Conservation (phyloP, 176 grass and related monocot genomes). For the Ensete glaucum region DNA sequence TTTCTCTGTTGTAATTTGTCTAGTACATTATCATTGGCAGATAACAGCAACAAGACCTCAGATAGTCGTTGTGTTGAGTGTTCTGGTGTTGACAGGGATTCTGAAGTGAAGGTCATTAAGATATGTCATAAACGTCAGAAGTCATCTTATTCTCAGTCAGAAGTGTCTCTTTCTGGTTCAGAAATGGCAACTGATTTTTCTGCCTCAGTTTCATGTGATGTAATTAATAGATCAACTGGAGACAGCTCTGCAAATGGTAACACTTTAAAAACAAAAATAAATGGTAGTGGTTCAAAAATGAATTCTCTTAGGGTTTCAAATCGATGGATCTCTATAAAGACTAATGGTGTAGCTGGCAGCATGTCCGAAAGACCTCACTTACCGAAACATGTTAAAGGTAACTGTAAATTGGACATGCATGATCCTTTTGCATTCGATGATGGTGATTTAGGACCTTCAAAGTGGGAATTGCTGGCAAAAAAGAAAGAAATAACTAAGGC, state of each 20-base stretch:
- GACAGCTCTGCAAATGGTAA: slow-evolving; percentile 34
- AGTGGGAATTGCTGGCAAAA: slow-evolving; percentile 55
- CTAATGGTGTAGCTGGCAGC: slow-evolving; percentile 32
- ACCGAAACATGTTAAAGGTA: slow-evolving; percentile 35
- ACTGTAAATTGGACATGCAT: slow-evolving; percentile 33
- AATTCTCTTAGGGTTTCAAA: slow-evolving; percentile 42
- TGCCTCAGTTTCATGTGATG: slow-evolving; percentile 43
- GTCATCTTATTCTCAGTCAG: slow-evolving; percentile 36
- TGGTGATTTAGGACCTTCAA: slow-evolving; percentile 51
- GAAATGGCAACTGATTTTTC: slow-evolving; percentile 25
- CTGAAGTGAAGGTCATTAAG: slow-evolving; percentile 23
- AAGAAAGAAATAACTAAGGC: slow-evolving; percentile 39
- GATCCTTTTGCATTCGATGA: slow-evolving; percentile 97
- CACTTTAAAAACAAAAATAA: slow-evolving; percentile 48
- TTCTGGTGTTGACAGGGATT: slow-evolving; percentile 10
- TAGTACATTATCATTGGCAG: slow-evolving; percentile 16
- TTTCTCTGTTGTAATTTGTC: background rate
- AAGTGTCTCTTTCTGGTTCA: slow-evolving; percentile 36
- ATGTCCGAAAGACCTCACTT: slow-evolving; percentile 43
- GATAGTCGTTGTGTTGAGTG: slow-evolving; percentile 36
- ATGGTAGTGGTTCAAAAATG: slow-evolving; percentile 35
- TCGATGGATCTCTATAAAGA: slow-evolving; percentile 75
- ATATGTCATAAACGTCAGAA: slow-evolving; percentile 38
- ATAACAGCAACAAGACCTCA: slow-evolving; percentile 24
- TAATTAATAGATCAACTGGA: slow-evolving; percentile 45